Evolutionary conservation across 225 moss, liverwort and hornwort genomes (phyloP).

Genomic region (Pleurozium schreberi): DNA sequence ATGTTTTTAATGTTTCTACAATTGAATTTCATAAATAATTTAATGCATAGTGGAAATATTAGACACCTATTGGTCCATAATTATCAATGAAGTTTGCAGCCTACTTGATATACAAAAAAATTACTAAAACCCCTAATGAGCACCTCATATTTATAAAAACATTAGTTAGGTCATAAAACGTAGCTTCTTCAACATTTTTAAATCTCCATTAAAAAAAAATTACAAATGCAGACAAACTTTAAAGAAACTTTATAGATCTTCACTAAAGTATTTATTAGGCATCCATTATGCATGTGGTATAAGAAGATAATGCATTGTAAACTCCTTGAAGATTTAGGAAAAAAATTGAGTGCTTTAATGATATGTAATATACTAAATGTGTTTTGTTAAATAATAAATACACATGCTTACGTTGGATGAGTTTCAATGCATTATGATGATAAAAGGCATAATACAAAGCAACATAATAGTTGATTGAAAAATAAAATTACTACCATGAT

Average conservation of each 20-base stretch:
- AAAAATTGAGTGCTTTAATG: background rate
- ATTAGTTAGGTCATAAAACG: background rate
- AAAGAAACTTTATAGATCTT: background rate
- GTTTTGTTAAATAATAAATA: background rate
- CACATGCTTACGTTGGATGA: background rate
- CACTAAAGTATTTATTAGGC: background rate
- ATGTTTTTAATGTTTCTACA: background rate
- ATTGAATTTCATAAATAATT: background rate
- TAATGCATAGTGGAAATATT: background rate
- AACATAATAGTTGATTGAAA: background rate
- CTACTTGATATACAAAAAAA: background rate
- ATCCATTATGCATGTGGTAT: too few relatives aligned
- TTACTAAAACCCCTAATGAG: rapidly evolving
- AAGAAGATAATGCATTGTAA: background rate
- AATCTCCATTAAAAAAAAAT: background rate
- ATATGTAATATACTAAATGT: too few relatives aligned
- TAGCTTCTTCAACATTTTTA: too few relatives aligned
- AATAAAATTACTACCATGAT: background rate
- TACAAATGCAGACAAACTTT: background rate
- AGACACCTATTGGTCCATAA: rapidly evolving
- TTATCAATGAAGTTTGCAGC: too few relatives aligned
- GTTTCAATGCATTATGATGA: background rate
- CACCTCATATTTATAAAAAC: rapidly evolving
- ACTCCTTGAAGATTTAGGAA: background rate
- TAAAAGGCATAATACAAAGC: background rate